Percentiles rank a stretch among this genome's conserved stretches.
These are phyloP conservation scores for Jimgerdemannia lactiflua DNA, from an alignment of 192 early-diverging fungal species.

Conservation along the genomic window DNA sequence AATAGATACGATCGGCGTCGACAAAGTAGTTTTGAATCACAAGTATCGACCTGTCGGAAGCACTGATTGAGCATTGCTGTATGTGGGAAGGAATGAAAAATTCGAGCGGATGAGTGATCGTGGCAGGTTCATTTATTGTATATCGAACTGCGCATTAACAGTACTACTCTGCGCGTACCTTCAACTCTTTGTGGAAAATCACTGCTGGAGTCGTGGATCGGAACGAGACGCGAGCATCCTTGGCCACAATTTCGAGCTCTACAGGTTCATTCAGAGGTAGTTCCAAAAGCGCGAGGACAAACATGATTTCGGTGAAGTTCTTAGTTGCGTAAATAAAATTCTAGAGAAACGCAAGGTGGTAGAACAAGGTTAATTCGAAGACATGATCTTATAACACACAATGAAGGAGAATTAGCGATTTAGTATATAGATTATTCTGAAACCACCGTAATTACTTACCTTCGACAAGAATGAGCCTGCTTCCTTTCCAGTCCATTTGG, in stretches of 20 bases:
- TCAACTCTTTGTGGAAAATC: constrained; percentile 38
- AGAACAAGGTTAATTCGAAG: neutral
- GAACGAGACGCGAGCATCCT: constrained; percentile 18
- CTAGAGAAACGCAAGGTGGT: constrained; percentile 12
- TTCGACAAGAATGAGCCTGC: constrained; percentile 33
- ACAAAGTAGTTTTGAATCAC: neutral
- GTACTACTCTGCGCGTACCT: constrained; percentile 14
- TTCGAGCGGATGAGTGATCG: neutral
- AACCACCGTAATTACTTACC: constrained; percentile 15
- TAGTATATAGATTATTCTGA: no score
- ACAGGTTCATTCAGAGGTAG: constrained; percentile 25
- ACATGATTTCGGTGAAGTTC: constrained; percentile 29
- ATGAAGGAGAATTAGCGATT: no score
- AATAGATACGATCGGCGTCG: neutral
- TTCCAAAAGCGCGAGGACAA: constrained; percentile 36
- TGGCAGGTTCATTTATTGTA: no score
- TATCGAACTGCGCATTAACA: no score
- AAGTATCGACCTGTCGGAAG: neutral
- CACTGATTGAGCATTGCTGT: neutral
- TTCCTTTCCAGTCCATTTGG: constrained; percentile 18
- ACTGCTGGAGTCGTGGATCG: constrained; percentile 28
- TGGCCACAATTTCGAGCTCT: constrained; percentile 11
- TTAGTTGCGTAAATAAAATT: constrained; percentile 34
- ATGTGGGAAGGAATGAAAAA: neutral
- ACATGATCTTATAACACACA: no score